A percentile compares a stretch with the other conserved stretches of the same genome.
Conservation (phyloP, 768 basidiomycete genomes). For the Mycena haematopus region DNA sequence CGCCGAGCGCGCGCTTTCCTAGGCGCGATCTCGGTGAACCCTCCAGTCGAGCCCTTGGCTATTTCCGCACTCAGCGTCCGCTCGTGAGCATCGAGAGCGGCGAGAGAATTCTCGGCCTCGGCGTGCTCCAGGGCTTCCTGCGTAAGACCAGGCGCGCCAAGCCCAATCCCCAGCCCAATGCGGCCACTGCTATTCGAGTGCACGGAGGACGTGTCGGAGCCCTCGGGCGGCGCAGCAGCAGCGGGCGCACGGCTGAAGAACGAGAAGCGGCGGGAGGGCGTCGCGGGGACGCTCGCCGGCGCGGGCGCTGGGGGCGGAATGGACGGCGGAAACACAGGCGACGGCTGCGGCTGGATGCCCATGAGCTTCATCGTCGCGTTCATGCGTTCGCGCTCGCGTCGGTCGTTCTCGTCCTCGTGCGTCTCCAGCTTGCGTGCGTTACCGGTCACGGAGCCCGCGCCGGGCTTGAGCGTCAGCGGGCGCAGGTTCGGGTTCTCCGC, state of each 20-base stretch:
- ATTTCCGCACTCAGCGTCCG: constrained; percentile 74
- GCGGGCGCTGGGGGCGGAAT: constrained; percentile 33
- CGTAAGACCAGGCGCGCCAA: constrained; percentile 58
- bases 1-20: constrained; percentile 60
- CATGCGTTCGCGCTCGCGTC: constrained; percentile 83
- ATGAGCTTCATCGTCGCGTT: constrained; percentile 93
- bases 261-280: constrained; percentile 61
- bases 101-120: constrained; percentile 77
- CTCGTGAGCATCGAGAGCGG: constrained; percentile 83
- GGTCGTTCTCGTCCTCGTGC: constrained; percentile 91
- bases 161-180: constrained; percentile 44
- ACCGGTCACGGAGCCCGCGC: constrained; percentile 56
- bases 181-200: constrained; percentile 45
- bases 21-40: constrained; percentile 79
- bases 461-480: constrained; percentile 77
- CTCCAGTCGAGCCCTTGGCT: constrained; percentile 72
- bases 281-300: constrained; percentile 37
- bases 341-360: constrained; percentile 79
- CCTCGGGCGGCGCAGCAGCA: constrained; percentile 47
- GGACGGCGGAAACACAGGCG: constrained; percentile 44
- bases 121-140: constrained; percentile 80
- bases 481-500: constrained; percentile 60
- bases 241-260: constrained; percentile 66
- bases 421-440: constrained; percentile 81
- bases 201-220: constrained; percentile 56